phyloP scores from a whole-genome alignment of 1,139 yeast genomes.

The Lizanozyma gosingica region DNA sequence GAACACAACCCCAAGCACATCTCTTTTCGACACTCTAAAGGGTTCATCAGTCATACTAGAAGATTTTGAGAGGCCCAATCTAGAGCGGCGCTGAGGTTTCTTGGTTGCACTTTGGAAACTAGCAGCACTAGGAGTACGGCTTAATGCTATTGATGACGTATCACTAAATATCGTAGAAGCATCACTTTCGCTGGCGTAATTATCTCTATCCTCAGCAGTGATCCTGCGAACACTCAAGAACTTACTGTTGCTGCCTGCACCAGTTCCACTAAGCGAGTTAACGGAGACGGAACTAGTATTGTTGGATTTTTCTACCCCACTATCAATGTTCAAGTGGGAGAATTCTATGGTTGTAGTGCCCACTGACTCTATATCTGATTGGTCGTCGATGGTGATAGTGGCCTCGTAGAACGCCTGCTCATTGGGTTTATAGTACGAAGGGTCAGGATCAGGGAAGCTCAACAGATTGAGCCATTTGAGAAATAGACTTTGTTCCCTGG shows the following conservation, averaged over 20 bases:
- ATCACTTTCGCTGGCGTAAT: slow-evolving; percentile 4
- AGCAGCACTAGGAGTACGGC: background rate
- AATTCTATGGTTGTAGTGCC: background rate
- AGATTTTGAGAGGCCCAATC: background rate
- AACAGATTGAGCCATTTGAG: background rate
- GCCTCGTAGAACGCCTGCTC: slow-evolving; percentile 18
- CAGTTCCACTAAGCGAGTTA: background rate
- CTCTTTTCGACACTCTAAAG: slow-evolving; percentile 27
- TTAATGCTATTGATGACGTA: background rate
- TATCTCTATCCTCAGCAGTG: background rate
- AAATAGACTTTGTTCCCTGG: background rate
- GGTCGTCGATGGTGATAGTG: background rate
- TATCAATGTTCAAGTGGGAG: background rate
- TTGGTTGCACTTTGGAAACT: background rate
- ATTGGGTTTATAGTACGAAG: slow-evolving; percentile 5
- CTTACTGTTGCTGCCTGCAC: background rate
- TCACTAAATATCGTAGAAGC: background rate
- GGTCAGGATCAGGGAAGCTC: background rate
- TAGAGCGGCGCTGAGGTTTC: background rate
- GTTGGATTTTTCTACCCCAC: background rate
- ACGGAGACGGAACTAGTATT: background rate
- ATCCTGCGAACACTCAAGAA: background rate
- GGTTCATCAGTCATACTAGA: slow-evolving; percentile 5
- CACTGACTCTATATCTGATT: background rate
- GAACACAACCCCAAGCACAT: slow-evolving; percentile 63